Evolutionary conservation across 805 yeast species (phyloP).

Genomic region (Brettanomyces naardenensis): DNA sequence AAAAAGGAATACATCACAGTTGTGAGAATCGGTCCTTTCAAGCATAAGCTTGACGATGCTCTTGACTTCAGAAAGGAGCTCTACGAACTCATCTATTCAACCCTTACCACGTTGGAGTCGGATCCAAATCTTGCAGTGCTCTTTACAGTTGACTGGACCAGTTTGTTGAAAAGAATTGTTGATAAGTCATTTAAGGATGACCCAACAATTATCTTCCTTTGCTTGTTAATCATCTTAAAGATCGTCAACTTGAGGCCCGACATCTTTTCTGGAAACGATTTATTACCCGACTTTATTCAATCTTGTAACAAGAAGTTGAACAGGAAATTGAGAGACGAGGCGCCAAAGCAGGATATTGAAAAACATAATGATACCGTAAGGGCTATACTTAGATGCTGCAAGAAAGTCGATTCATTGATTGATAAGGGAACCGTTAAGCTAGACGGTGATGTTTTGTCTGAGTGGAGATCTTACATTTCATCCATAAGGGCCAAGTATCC

Average conservation of each 20-base stretch:
- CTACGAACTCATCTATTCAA: slow-evolving; percentile 59
- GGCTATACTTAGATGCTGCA: slow-evolving; percentile 24
- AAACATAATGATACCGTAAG: slow-evolving; percentile 37
- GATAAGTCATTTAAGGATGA: slow-evolving; percentile 50
- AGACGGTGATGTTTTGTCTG: slow-evolving; percentile 12
- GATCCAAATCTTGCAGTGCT: slow-evolving; percentile 13
- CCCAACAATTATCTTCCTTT: slow-evolving; percentile 48
- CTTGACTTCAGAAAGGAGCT: slow-evolving; percentile 64
- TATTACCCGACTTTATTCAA: slow-evolving; percentile 21
- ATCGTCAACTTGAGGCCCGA: slow-evolving; percentile 26
- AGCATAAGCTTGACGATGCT: slow-evolving; percentile 74
- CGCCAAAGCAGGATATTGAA: slow-evolving; percentile 63
- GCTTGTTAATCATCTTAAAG: slow-evolving; percentile 37
- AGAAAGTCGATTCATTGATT: slow-evolving; percentile 16
- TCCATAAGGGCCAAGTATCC: slow-evolving; percentile 15
- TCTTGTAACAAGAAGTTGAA: slow-evolving; percentile 35
- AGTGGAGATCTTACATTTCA: slow-evolving; percentile 17
- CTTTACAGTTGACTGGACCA: slow-evolving; percentile 18
- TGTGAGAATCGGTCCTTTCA: slow-evolving; percentile 82
- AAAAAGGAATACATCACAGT: slow-evolving; percentile 51
- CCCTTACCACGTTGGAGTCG: slow-evolving; percentile 29
- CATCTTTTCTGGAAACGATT: slow-evolving; percentile 15
- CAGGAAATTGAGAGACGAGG: slow-evolving; percentile 47
- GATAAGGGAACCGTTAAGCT: slow-evolving; percentile 14
- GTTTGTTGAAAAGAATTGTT: slow-evolving; percentile 32